Conservation (phyloP, 108 stramenopile species). For the Skeletonema costatum region DNA sequence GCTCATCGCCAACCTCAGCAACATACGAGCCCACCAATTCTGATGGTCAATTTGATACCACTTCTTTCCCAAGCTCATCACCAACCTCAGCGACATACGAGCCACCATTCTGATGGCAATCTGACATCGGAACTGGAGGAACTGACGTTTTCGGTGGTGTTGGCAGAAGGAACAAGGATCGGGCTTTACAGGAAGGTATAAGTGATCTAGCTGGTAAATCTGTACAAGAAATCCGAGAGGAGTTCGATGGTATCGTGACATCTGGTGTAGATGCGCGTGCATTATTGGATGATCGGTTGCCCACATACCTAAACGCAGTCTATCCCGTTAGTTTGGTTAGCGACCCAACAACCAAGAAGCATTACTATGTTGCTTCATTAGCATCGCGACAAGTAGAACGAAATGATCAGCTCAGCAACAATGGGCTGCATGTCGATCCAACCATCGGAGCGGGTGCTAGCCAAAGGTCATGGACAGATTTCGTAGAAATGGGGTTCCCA, state of each 20-base stretch:
- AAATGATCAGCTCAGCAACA: conserved; percentile 7
- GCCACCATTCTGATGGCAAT: background rate
- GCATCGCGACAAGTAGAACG: conserved; percentile 16
- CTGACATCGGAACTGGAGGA: background rate
- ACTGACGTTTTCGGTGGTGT: background rate
- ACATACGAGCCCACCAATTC: background rate
- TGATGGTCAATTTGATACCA: background rate
- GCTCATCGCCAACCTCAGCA: background rate
- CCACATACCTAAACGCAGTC: conserved; percentile 1
- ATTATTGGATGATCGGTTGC: conserved; percentile 24
- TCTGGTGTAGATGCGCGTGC: conserved; percentile 41
- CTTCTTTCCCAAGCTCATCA: background rate
- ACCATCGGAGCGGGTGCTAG: conserved; percentile 41
- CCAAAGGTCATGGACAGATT: conserved; percentile 41
- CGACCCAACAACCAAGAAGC: conserved; percentile 35
- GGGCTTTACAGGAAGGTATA: background rate
- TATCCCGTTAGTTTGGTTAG: conserved; percentile 49
- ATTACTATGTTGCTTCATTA: conserved; percentile 40
- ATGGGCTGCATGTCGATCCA: conserved; percentile 24
- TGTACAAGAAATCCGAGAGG: background rate
- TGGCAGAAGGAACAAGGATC: background rate
- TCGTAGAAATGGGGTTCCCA: conserved; percentile 6
- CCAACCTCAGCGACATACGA: background rate
- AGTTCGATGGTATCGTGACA: conserved; percentile 26
- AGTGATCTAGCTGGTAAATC: conserved; percentile 8